Base-by-base conservation (phyloP, 192 early-diverging fungal genomes). In the Entomortierella lignicola region DNA sequence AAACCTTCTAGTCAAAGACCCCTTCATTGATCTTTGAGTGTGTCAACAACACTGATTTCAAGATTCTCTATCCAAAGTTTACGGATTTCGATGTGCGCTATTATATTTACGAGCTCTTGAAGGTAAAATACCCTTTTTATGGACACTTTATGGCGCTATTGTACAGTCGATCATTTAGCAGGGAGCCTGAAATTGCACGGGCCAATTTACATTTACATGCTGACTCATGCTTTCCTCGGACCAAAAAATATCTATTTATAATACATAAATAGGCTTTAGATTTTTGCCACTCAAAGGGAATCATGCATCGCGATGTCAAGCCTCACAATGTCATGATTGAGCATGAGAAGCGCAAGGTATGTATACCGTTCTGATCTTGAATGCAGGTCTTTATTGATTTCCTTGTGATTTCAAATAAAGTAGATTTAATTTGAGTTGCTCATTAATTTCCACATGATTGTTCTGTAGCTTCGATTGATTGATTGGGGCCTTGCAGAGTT, bases 291-390 rank as follows among this genome's bases (percentile, higher is more conserved):
- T 98, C 97, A 34, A 89, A 94, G 54, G 98, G 98, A 48, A 99
- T 99, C 80, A 99, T 99, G 95, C 98, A 99, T 81, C 91, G 98
- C 53, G 98, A 99, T 82, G 97, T 99, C 70, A 99, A 99, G 83
- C 98, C 98, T 25, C 97, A 97, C 85, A 98, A 98, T 65, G 96
- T 99, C 26, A 99, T 99, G 98, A 99, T 99, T 77, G 98, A 99
- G 80, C 97, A 99, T 70, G 93, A 94, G 80, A 93, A 94, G 80
- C 91, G 95, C 65, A 92, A 91, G 77, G 87, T 88, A 77, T 39
- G 23, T 23, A 5, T 17, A 3, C 21, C 48, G 15, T 21, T 21
- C 17, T 15, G 5, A 15, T 50, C 21, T 50, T 50, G n/a, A n/a
- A n/a, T n/a, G n/a, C n/a, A n/a, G n/a, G n/a, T n/a, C n/a, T n/a